Base-by-base conservation (phyloP, 345 rosid genomes). In the Carallia brachiata region DNA sequence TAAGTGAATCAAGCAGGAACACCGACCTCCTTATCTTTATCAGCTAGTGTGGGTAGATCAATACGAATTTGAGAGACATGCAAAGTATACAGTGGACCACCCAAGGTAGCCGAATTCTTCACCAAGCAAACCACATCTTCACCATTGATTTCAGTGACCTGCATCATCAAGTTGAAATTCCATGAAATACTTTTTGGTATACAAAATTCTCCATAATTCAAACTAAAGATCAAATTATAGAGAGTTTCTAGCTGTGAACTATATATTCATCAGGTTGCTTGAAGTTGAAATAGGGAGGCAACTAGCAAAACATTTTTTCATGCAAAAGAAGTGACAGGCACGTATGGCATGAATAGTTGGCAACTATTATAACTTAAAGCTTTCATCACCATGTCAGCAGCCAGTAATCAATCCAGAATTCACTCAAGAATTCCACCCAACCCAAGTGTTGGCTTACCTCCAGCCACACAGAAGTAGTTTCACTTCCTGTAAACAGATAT, bases 51-150 rank as follows among this genome's bases (percentile, higher is more conserved):
- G 19, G 93, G 89, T 71, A 85, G 70, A 66, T 89, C 80, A 17
- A 89, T 89, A 56, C 54, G 89, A 75, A 85, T 82, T 80, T 85
- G 90, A 60, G 93, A 86, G 70, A 85, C 94, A 73, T 89, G 94
- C 71, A 89, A 63, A 31, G 91, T 87, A 71, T 80, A 89, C 54
- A 89, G 70, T 27, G 82, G 64, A 13, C 81, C 86, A 32, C 81
- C 83, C 81, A 89, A 72, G 64, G 83, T 81, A 58, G 89, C 87
- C 56, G 94, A 85, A 70, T 85, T 89, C 80, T 87, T 89, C 61
- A 89, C 69, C 36, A 80, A 74, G 74, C 91, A 89, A 78, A 85
- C 82, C 67, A 89, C 95, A 69, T 89, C 91, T 64, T 89, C 87
- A 48, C 86, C 88, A 12, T 62, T 73, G 56, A 89, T 72, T 61